A percentile compares a stretch with the other conserved stretches of the same genome.
Conservation (phyloP, 148 eudicot genomes). For the Nepenthes gracilis region DNA sequence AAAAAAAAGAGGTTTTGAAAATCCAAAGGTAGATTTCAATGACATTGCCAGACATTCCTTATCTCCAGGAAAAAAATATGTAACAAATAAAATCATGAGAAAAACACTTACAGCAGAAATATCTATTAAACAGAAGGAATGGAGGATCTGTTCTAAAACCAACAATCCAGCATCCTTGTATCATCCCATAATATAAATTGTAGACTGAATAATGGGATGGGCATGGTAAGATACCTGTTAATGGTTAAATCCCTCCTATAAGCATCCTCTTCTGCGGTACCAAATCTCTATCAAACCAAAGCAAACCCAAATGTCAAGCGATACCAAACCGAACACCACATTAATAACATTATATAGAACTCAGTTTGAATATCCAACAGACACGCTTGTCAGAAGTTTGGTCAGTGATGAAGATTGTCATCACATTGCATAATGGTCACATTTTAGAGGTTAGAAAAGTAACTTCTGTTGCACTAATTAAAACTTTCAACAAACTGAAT, state of each 20-base stretch:
- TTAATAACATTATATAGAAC: no score
- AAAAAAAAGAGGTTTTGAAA: no score
- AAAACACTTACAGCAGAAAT: not conserved
- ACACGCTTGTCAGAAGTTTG: no score
- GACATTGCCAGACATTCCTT: not conserved
- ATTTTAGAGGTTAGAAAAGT: no score
- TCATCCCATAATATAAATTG: not conserved
- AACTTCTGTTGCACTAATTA: no score
- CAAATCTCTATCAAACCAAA: slow-evolving; percentile 60
- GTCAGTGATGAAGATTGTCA: no score
- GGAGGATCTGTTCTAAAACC: not conserved
- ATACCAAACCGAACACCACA: no score
- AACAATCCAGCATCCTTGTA: not conserved
- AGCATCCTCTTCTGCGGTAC: slow-evolving; percentile 92
- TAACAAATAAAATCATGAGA: not conserved
- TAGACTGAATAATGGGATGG: not conserved
- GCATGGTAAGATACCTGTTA: slow-evolving; percentile 49
- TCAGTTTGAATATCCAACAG: no score
- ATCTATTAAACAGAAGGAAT: not conserved
- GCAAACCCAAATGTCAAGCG: slow-evolving; percentile 6
- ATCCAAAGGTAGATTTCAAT: no score
- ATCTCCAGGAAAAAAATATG: not conserved
- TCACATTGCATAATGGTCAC: no score
- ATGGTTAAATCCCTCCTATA: slow-evolving; percentile 94
- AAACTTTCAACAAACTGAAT: no score